phyloP scores from a whole-genome alignment of 1,284 basidiomycete species.

The Ustilago cynodontis region DNA sequence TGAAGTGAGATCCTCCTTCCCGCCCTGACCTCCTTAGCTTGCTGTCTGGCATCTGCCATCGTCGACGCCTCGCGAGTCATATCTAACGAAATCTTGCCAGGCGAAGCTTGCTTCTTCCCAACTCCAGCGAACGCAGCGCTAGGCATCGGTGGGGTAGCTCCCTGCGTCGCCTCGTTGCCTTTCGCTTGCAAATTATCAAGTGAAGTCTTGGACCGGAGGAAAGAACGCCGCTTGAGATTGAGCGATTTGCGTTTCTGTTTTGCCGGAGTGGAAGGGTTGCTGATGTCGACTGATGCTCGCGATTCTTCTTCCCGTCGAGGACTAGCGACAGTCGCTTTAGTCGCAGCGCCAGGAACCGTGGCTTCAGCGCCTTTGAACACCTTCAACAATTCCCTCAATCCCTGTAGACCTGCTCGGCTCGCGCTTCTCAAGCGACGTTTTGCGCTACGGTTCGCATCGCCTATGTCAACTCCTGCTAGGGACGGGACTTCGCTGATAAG shows the following conservation, averaged over 20 bases:
- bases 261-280: conserved; percentile 6
- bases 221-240: conserved; percentile 43
- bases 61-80: conserved; percentile 19
- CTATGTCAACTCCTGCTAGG: conserved; percentile 20
- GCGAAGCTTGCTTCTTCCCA: conserved; percentile 10
- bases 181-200: conserved; percentile 24
- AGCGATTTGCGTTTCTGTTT: conserved; percentile 39
- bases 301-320: not conserved
- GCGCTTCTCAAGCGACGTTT: conserved; percentile 54
- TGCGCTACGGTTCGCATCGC: conserved; percentile 45
- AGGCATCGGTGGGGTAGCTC: conserved; percentile 25
- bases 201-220: conserved; percentile 40
- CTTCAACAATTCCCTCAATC: conserved; percentile 50
- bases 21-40: conserved; percentile 11
- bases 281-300: conserved; percentile 18
- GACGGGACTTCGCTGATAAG: conserved; percentile 8
- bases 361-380: conserved; percentile 34
- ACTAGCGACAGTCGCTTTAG: not conserved
- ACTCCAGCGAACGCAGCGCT: not conserved
- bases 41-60: not conserved
- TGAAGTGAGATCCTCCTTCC: conserved; percentile 23
- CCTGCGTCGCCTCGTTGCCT: not conserved
- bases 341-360: not conserved
- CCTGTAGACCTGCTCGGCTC: conserved; percentile 54
- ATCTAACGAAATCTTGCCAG: conserved; percentile 19